Evolutionary conservation across 352 stramenopile species (phyloP).

Genomic region (Stephanocyclus meneghinianus): DNA sequence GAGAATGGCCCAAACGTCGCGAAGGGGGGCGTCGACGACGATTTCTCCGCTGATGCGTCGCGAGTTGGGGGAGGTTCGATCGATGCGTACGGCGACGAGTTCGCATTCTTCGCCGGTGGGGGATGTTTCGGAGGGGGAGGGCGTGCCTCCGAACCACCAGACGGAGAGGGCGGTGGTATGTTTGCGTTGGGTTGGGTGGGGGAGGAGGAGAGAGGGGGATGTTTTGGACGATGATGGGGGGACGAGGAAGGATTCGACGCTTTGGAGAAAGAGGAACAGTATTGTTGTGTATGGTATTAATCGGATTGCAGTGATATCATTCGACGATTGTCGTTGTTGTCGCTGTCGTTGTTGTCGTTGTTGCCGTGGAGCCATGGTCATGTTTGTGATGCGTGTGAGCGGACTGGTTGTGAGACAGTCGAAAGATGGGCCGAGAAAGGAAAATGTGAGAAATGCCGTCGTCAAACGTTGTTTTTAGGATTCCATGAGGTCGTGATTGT

Average conservation of each 20-base stretch:
- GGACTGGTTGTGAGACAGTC: too few relatives aligned
- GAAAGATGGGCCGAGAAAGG: background rate
- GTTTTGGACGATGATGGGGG: background rate
- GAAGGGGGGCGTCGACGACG: conserved; percentile 21
- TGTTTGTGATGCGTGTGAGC: too few relatives aligned
- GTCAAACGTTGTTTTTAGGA: background rate
- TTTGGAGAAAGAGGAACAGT: background rate
- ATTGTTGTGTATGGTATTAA: background rate
- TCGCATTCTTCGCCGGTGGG: conserved; percentile 61
- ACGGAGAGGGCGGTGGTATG: conserved; percentile 49
- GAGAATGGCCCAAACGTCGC: conserved; percentile 68
- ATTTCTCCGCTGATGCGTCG: conserved; percentile 50
- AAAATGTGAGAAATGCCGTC: background rate
- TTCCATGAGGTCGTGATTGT: background rate
- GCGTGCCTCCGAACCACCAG: conserved; percentile 72
- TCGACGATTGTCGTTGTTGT: background rate
- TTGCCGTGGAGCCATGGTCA: background rate
- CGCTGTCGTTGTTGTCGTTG: background rate
- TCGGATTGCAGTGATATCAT: background rate
- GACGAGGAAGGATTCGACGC: background rate
- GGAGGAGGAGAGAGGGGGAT: background rate
- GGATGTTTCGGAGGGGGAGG: conserved; percentile 37
- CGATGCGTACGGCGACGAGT: conserved; percentile 61
- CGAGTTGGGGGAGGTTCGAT: conserved; percentile 48
- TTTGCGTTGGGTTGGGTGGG: background rate